Percentiles rank a stretch among this genome's conserved stretches.
Evolutionary conservation across 768 basidiomycete genomes (phyloP).

Genomic region (Calocera viscosa): DNA sequence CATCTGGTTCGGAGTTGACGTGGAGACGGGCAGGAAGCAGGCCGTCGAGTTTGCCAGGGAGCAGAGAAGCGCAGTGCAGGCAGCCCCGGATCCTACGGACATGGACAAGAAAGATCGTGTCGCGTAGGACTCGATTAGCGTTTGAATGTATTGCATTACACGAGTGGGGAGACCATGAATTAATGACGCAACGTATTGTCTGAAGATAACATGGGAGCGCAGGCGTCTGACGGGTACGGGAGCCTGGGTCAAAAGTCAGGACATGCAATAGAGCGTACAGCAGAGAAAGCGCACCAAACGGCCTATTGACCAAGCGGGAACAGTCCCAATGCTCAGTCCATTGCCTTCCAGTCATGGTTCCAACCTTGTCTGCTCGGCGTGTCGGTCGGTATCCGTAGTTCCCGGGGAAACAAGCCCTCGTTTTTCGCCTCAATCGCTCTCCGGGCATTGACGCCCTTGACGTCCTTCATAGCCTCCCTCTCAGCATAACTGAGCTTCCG

Average conservation of each 20-base stretch:
- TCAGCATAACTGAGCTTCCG: constrained; percentile 55
- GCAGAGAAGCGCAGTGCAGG: constrained; percentile 14
- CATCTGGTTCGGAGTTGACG: constrained; percentile 66
- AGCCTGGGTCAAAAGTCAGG: background rate
- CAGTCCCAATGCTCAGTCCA: constrained; percentile 18
- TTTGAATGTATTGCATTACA: background rate
- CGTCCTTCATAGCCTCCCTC: constrained; percentile 44
- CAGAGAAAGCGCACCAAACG: no score
- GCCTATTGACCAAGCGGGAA: no score
- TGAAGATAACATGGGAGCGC: no score
- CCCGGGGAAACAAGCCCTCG: constrained; percentile 63
- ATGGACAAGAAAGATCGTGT: background rate
- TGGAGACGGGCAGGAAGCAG: constrained; percentile 48
- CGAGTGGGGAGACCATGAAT: background rate
- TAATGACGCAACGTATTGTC: background rate
- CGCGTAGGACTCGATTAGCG: background rate
- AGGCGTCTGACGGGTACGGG: no score
- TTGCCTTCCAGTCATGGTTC: constrained; percentile 75
- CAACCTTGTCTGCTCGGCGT: constrained; percentile 71
- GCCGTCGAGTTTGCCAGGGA: constrained; percentile 35
- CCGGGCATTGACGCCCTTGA: constrained; percentile 48
- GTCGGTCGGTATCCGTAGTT: constrained; percentile 73
- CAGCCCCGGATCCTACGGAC: constrained; percentile 12
- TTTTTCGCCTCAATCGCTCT: constrained; percentile 53
- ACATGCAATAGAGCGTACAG: background rate